Conservation (phyloP, 1,284 basidiomycete species). For the Cryptococcus sp. region DNA sequence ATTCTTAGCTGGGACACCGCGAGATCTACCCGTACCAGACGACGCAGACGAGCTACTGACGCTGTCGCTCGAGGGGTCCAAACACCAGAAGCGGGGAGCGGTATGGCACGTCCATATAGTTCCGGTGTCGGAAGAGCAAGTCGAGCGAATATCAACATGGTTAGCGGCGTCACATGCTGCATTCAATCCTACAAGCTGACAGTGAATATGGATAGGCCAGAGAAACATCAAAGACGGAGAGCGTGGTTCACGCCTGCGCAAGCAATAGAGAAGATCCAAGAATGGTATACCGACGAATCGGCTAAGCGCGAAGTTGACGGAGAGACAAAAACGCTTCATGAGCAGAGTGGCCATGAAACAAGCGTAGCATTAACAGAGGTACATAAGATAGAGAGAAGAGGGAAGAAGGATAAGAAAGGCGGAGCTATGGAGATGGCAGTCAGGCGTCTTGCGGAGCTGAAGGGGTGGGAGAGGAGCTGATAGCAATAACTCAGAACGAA, state of each 20-base stretch:
- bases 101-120: constrained; percentile 43
- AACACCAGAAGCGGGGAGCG: constrained; percentile 13
- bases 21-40: constrained; percentile 11
- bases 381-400: neutral
- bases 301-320: constrained; percentile 8
- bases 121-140: constrained; percentile 18
- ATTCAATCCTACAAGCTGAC: neutral
- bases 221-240: constrained; percentile 35
- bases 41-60: constrained; percentile 23
- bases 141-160: constrained; percentile 26
- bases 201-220: constrained; percentile 28
- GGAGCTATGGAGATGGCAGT: constrained; percentile 38
- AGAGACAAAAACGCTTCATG: neutral
- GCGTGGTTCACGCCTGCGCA: constrained; percentile 28
- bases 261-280: constrained; percentile 22
- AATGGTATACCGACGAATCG: constrained; percentile 29
- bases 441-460: constrained; percentile 15
- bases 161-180: constrained; percentile 14
- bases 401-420: constrained; percentile 10
- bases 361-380: constrained; percentile 1
- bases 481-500: neutral
- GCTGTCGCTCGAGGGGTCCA: constrained; percentile 18
- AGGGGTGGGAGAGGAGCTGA: constrained; percentile 9
- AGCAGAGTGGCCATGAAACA: constrained; percentile 1
- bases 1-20: constrained; percentile 31